Evolutionary conservation across 2,329 filamentous ascomycete species (phyloP).

Genomic region (Cytospora piceae): DNA sequence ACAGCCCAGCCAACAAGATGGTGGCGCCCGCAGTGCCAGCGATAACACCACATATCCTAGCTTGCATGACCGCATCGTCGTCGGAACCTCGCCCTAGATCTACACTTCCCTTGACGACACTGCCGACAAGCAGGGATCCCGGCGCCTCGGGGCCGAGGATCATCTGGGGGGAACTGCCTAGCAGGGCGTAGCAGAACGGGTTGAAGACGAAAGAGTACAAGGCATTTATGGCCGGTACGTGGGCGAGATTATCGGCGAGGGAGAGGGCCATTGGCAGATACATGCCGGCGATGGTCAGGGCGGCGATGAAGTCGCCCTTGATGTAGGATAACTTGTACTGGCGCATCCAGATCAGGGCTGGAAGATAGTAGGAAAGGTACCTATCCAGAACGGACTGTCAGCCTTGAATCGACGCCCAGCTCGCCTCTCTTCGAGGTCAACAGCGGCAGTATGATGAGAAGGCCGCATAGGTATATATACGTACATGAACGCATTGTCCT

Average conservation of each 20-base stretch:
- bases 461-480: constrained; percentile 34
- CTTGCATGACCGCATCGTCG: constrained; percentile 69
- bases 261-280: constrained; percentile 98
- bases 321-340: constrained; percentile 85
- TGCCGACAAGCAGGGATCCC: constrained; percentile 86
- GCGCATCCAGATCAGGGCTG: constrained; percentile 85
- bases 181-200: constrained; percentile 84
- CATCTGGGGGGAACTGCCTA: constrained; percentile 92
- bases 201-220: constrained; percentile 94
- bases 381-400: constrained; percentile 45
- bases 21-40: constrained; percentile 86
- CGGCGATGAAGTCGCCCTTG: constrained; percentile 83
- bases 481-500: constrained; percentile 74
- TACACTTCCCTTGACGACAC: constrained; percentile 79
- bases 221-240: constrained; percentile 90
- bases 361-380: constrained; percentile 93
- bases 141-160: constrained; percentile 94
- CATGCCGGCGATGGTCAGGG: constrained; percentile 96
- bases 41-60: constrained; percentile 83
- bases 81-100: constrained; percentile 67
- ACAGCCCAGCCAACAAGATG: constrained; percentile 84
- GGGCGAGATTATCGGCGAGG: constrained; percentile 87
- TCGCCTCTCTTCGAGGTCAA: neutral
- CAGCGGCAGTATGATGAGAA: constrained; percentile 11
- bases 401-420: neutral